Evolutionary conservation across 139 green algal species (phyloP), one percentile per base, ranked within the genome.

Genomic region (Haematococcus sp.): DNA sequence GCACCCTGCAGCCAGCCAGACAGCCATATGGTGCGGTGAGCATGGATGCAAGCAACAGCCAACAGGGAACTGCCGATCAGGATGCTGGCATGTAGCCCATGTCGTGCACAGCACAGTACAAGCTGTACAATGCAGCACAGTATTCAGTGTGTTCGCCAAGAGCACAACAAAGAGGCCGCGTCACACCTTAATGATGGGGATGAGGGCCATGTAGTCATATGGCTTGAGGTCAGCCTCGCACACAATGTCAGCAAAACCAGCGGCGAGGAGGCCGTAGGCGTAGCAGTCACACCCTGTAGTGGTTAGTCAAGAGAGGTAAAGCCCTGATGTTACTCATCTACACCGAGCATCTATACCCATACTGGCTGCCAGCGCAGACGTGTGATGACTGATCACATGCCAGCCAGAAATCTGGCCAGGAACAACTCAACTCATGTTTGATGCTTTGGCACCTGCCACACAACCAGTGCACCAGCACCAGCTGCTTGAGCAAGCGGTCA

Each of bases 131-230:
- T 35, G 22, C 33, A n/a, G 23, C 4, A 58, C 9, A 28, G 2
- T 52, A 5, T n/a, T n/a, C n/a, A n/a, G n/a, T n/a, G n/a, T n/a
- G n/a, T n/a, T n/a, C n/a, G n/a, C n/a, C n/a, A n/a, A 52, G 30
- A 17, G 28, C 17, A 27, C 17, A 3, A 7, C 33, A n/a, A 27
- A 28, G 65, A 28, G 31, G 16, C 20, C 28, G 11, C 33, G 5
- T 15, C 63, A 22, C 30, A 87, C 84, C 84, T 89, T 56, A 2
- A 99, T 87, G 31, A 99, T 82, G 4, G 96, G 95, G 64, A 98
- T 93, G 64, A 98, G 85, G 2, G 96, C 94, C 90, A 98, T 91
- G 86, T 97, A 99, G 79, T 99, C 95, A 73, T 97, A 99, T 3
- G 93, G 94, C 80, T 98, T 97, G 32, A 99, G 76, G 76, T 97